Conservation (phyloP, 805 yeast species). For the Hanseniaspora taiwanica region DNA sequence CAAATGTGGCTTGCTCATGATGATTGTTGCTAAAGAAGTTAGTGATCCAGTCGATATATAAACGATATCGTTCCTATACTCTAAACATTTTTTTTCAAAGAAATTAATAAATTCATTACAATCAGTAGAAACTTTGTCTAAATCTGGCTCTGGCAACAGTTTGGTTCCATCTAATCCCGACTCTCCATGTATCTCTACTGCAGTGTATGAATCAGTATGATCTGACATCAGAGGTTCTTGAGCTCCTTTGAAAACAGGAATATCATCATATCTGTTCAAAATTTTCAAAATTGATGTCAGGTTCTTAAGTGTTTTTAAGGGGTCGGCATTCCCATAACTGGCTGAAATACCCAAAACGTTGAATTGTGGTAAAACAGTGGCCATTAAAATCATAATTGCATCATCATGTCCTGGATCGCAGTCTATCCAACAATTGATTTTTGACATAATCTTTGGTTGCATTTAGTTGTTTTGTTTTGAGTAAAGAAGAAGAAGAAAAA, state of each 20-base stretch:
- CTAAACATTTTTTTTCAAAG: not conserved
- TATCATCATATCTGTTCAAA: conserved; percentile 27
- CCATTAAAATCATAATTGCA: conserved; percentile 57
- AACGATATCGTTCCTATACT: conserved; percentile 31
- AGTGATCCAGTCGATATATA: conserved; percentile 67
- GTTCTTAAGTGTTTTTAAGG: conserved; percentile 53
- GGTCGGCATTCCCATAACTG: conserved; percentile 58
- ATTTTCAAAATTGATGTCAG: conserved; percentile 56
- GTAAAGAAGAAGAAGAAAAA: no score
- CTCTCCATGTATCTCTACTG: conserved; percentile 58
- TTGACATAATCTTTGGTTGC: conserved; percentile 1
- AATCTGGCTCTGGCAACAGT: conserved; percentile 37
- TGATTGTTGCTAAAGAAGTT: conserved; percentile 54
- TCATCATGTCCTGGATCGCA: conserved; percentile 94
- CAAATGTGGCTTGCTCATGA: conserved; percentile 41
- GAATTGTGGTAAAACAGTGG: conserved; percentile 46
- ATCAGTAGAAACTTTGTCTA: not conserved
- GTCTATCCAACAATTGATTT: conserved; percentile 71
- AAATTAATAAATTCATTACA: not conserved
- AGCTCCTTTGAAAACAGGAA: conserved; percentile 60
- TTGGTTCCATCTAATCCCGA: conserved; percentile 70
- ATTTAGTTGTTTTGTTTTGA: not conserved
- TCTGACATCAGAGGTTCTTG: conserved; percentile 39
- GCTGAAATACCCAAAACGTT: conserved; percentile 55
- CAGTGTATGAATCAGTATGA: conserved; percentile 28